A percentile compares a stretch with the other conserved stretches of the same genome.
These are phyloP conservation scores for Amniculicola lignicola DNA, from an alignment of 495 filamentous ascomycete genomes.

Conservation along the genomic window DNA sequence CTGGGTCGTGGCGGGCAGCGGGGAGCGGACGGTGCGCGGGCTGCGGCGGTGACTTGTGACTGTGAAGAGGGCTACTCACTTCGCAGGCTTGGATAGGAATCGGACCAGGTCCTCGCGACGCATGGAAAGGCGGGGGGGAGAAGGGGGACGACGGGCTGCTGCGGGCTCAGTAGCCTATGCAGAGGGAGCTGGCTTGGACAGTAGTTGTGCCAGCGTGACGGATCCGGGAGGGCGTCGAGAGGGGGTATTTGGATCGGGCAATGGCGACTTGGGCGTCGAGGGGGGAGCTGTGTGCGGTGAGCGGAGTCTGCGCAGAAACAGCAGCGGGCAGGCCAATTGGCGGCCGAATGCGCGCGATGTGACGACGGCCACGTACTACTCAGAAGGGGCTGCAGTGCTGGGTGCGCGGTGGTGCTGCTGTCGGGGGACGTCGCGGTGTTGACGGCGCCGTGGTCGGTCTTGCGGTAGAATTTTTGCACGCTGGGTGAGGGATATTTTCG, in stretches of 20 bases:
- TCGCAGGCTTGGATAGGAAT: slow-evolving; percentile 93
- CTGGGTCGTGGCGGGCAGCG: background rate
- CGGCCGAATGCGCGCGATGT: background rate
- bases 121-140: slow-evolving; percentile 62
- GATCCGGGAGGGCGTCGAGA: background rate
- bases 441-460: background rate
- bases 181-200: slow-evolving; percentile 8
- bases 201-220: slow-evolving; percentile 32
- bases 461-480: slow-evolving; percentile 9
- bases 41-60: background rate
- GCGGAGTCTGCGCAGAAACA: background rate
- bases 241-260: background rate
- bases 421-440: background rate
- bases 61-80: slow-evolving; percentile 61
- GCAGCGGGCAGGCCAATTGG: slow-evolving; percentile 6
- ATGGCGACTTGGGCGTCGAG: slow-evolving; percentile 8
- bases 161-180: slow-evolving; percentile 35
- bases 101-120: slow-evolving; percentile 87
- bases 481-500: slow-evolving; percentile 8
- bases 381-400: background rate
- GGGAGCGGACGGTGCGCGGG: background rate
- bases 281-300: slow-evolving; percentile 5
- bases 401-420: background rate
- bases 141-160: slow-evolving; percentile 23
- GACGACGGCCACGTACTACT: background rate